Conservation (phyloP, 148 eudicot genomes). For the Silene uniflora region DNA sequence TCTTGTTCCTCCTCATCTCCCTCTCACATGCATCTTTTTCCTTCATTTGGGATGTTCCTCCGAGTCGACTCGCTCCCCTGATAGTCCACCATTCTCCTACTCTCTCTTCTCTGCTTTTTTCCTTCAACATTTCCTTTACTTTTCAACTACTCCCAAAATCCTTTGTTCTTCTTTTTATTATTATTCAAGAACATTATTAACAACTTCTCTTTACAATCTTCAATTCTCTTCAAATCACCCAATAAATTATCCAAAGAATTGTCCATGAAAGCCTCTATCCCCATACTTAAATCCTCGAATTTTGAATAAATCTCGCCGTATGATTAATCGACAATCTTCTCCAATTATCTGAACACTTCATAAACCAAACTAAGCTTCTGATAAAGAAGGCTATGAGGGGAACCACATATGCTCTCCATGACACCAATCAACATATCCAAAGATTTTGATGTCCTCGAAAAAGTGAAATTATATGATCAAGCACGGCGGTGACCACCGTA, state of each 20-base stretch:
- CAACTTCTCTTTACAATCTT: slow-evolving; percentile 38
- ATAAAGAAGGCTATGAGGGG: slow-evolving; percentile 43
- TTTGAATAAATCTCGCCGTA: slow-evolving; percentile 33
- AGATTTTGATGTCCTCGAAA: background rate
- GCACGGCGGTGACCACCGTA: slow-evolving; percentile 51
- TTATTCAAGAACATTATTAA: slow-evolving; percentile 52
- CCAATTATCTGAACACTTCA: slow-evolving; percentile 44
- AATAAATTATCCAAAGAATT: slow-evolving; percentile 30
- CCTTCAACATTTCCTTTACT: slow-evolving; percentile 21
- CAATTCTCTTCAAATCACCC: slow-evolving; percentile 32
- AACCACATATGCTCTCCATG: slow-evolving; percentile 43
- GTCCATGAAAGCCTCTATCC: slow-evolving; percentile 24
- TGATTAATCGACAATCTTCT: slow-evolving; percentile 52
- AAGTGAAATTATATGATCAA: slow-evolving; percentile 30
- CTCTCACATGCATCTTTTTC: too few species aligned
- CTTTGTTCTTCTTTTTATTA: slow-evolving; percentile 48
- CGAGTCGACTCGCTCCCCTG: slow-evolving; percentile 29
- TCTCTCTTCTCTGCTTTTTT: slow-evolving; percentile 28
- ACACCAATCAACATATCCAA: slow-evolving; percentile 32
- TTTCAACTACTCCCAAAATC: slow-evolving; percentile 51
- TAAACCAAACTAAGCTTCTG: slow-evolving; percentile 43
- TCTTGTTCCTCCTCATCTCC: too few species aligned
- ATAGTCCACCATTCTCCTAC: slow-evolving; percentile 23
- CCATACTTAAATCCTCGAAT: slow-evolving; percentile 28
- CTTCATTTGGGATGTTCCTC: background rate